Evolutionary conservation across 2,329 filamentous ascomycete genomes (phyloP), one percentile per base, ranked within the genome.

Genomic region (Rachicladosporium sp.): DNA sequence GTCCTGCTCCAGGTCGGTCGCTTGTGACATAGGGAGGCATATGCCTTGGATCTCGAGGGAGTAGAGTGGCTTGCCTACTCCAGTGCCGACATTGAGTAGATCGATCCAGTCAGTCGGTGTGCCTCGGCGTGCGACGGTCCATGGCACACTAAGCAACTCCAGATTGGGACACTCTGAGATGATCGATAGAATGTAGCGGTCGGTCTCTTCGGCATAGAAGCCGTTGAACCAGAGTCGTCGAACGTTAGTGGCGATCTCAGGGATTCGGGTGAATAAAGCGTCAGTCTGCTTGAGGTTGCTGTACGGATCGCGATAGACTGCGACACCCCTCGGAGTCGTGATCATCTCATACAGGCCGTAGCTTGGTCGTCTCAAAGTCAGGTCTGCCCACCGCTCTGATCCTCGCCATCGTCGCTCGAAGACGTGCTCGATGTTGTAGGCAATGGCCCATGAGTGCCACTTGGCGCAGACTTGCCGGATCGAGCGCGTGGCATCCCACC

Each of bases 211-310:
- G 5, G 63, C 64, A 54, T 72, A 67, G 53, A 72, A 71, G 36
- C 69, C 70, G 42, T 72, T 66, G 53, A 73, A 71, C 68, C 69
- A 73, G 49, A 73, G 60, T 34, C 69, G 66, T 40, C 63, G 66
- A 40, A 73, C 68, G 48, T 69, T 63, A 13, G 59, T 56, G 3
- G 68, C 68, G 7, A 71, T 57, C 23, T 60, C 53, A 2, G 69
- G 65, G 36, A 62, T 64, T 31, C 60, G 48, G 29, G 57, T 53
- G 50, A 73, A 67, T 15, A 71, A 63, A 29, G 56, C 53, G 12
- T 65, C 61, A 3, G 69, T 71, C 30, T 64, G 57, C 53, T 62
- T 64, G 37, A 74, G 58, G 1, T 65, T 66, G 38, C 60, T 58
- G 53, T 67, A 71, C 1, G 70, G 70, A 51, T 73, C 67, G 37